Evolutionary conservation across 2,329 filamentous ascomycete species (phyloP), one percentile per base, ranked within the genome.

Genomic region (Ceratocystis ficicola): DNA sequence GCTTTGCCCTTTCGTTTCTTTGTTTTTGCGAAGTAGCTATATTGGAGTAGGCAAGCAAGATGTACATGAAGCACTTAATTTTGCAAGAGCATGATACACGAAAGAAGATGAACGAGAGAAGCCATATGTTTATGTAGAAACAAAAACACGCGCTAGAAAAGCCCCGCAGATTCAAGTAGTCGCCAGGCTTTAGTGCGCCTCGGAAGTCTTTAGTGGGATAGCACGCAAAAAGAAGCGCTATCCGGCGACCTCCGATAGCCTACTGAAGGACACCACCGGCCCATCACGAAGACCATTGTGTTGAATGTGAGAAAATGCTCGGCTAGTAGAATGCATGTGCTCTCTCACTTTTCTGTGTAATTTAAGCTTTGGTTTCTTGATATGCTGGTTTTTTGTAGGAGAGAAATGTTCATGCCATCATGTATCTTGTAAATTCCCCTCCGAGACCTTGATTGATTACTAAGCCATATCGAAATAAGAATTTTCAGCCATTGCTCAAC

Each of bases 221-320:
- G 22, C 25, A 10, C 22, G 25, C 17, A 6, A 32, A 30, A n/a
- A 59, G 5, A 20, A 50, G 57, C 66, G 64, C 66, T 59, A 44
- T 50, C 30, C 69, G 69, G 69, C 69, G 68, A 66, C 66, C 59
- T 69, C 68, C 69, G 69, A 44, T 36, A 52, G 20, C 44, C n/a
- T 1, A 4, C 15, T n/a, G 17, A 22, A 32, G 25, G 55, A 30
- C 28, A 32, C 28, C 17, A 17, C 28, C 17, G 25, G 55, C 55
- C 12, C 4, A 59, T 36, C 28, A 30, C 30, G 28, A n/a, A 36
- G 28, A 32, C 2, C 2, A 57, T 32, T 30, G 17, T 5, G 22
- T 41, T 15, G 10, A 15, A 15, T 41, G 4, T 41, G 15, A 12
- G 36, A 41, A 41, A 41, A 41, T 41, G 2, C 3, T 15, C 36